Conservation (phyloP, 2,329 filamentous ascomycete species). For the Diaporthe destruens region DNA sequence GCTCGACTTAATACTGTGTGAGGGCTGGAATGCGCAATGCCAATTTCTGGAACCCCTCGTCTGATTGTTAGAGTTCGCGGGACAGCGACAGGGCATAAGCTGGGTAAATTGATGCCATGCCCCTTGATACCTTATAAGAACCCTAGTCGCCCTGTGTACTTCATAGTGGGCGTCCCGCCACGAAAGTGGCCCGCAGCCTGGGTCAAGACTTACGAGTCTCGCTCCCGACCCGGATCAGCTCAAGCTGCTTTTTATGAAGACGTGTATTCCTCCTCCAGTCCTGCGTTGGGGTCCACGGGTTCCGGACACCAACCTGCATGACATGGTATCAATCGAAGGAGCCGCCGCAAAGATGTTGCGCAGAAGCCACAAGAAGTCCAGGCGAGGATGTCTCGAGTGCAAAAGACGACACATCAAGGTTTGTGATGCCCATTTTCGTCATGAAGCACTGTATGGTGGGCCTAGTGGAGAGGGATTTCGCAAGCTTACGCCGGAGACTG, state of each 20-base stretch:
- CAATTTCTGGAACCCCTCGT: background rate
- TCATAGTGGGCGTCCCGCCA: conserved; percentile 3
- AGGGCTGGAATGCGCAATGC: conserved; percentile 2
- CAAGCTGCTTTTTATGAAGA: conserved; percentile 23
- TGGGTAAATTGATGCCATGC: conserved; percentile 11
- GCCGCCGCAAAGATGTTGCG: conserved; percentile 43
- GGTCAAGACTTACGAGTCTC: conserved; percentile 26
- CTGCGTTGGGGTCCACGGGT: background rate
- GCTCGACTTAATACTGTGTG: background rate
- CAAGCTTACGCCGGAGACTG: background rate
- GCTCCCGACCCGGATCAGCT: conserved; percentile 1
- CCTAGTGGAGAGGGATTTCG: background rate
- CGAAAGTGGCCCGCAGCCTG: conserved; percentile 19
- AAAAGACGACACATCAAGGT: conserved; percentile 51
- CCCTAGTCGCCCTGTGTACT: conserved; percentile 5
- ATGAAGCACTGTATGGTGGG: background rate
- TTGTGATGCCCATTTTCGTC: background rate
- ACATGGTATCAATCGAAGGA: conserved; percentile 22
- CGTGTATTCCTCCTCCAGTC: conserved; percentile 17
- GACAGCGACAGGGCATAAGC: background rate
- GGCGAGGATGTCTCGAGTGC: conserved; percentile 49
- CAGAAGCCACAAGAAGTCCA: conserved; percentile 50
- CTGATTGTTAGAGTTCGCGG: conserved; percentile 18
- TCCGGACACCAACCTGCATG: conserved; percentile 10
- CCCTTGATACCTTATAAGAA: conserved; percentile 24